Evolutionary conservation across 2,329 filamentous ascomycete genomes (phyloP), one percentile per base, ranked within the genome.

Genomic region (Trichoderma guizhouense): DNA sequence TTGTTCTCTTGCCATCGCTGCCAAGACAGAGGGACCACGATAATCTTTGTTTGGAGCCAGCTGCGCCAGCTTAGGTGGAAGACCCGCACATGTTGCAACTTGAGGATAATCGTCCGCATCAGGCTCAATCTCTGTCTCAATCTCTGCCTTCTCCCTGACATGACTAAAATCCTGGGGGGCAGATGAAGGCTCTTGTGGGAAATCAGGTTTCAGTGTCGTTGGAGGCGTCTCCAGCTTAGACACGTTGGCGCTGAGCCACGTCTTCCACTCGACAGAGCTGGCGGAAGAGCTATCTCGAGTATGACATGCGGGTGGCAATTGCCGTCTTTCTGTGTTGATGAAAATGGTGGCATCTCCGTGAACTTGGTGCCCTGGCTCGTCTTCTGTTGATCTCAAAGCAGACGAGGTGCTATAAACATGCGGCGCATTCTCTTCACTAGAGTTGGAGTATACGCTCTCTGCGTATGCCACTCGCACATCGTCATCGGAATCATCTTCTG

Each of bases 181-280:
- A 12, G 71, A 53, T 0, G 32, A 65, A 15, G 68, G 39, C 8
- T 75, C 74, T 5, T 24, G 47, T 9, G 55, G 64, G 30, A 47
- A 51, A 5, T 71, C 73, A 8, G 62, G 28, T 26, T 72, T 76
- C 21, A 71, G 69, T 1, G 74, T 73, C 3, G 74, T 72, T 3
- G 69, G 58, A 5, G 77, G 71, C 1, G 71, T 74, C 60, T 87
- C 85, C 2, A 86, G 76, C 70, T 84, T 86, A 0, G 84, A 84
- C 9, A 86, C 82, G 55, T 88, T 85, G 3, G 85, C 82, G 9
- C 86, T 86, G 51, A 89, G 82, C 84, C 84, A 86, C 0, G 80
- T 84, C 77, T 88, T 88, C 87, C 86, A 89, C 71, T 88, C 87
- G 2, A 83, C 78, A 3, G 86, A 88, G 71, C 85, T 86, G 7